Percentiles rank a stretch among this genome's conserved stretches.
phyloP scores from a whole-genome alignment of 2,329 filamentous ascomycete genomes.

The Scolecobasidium constrictum region DNA sequence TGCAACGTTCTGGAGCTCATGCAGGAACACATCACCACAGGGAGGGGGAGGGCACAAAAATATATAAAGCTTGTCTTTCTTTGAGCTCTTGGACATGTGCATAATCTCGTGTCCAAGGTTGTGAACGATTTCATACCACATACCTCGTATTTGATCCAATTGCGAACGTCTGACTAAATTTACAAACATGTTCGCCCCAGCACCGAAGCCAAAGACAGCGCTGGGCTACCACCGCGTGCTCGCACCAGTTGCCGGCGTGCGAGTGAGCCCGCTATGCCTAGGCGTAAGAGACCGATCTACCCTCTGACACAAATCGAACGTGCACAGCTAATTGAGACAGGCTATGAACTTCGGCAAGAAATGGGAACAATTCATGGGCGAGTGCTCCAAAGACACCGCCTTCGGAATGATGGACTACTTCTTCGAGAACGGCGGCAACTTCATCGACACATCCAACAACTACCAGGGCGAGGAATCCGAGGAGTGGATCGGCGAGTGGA shows the following conservation, averaged over 20 bases:
- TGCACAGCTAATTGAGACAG: too few relatives aligned
- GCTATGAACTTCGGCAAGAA: too few relatives aligned
- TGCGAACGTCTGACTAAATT: too few relatives aligned
- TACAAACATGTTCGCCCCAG: constrained; percentile 3
- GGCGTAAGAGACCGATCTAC: constrained; percentile 47
- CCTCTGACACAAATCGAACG: too few relatives aligned
- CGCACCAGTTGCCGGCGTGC: constrained; percentile 38
- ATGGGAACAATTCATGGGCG: constrained; percentile 24
- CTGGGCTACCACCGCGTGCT: constrained; percentile 43
- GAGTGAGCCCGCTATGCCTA: constrained; percentile 43
- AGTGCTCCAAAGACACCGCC: constrained; percentile 32
- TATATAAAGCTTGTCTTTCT: too few relatives aligned
- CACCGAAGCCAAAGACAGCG: constrained; percentile 17
- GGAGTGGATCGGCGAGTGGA: constrained; percentile 40
- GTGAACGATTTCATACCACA: too few relatives aligned
- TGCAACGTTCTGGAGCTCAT: too few relatives aligned
- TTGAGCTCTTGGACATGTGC: too few relatives aligned
- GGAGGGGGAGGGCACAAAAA: too few relatives aligned
- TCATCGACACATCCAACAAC: constrained; percentile 36
- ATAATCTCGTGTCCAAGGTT: too few relatives aligned
- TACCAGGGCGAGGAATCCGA: constrained; percentile 40
- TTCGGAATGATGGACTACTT: constrained; percentile 39
- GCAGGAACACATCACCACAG: too few relatives aligned
- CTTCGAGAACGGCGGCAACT: constrained; percentile 36
- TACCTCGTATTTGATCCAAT: too few relatives aligned